Evolutionary conservation across 2,329 filamentous ascomycete species (phyloP).

Genomic region (Ploettnerulaceae sp.): DNA sequence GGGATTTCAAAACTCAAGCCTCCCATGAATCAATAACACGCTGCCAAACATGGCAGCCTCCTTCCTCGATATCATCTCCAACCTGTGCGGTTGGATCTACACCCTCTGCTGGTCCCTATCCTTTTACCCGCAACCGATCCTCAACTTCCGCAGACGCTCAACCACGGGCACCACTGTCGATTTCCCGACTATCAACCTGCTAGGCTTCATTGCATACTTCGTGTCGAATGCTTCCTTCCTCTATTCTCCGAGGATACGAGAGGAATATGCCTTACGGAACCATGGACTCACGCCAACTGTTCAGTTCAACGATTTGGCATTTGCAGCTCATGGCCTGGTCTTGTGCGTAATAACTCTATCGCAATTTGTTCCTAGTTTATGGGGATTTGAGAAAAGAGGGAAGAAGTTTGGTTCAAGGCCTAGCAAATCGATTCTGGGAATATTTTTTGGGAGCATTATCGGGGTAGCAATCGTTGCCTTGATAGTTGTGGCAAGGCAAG

Average conservation of each 20-base stretch:
- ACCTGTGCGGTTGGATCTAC: constrained; percentile 70
- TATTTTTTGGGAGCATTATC: constrained; percentile 64
- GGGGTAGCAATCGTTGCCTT: constrained; percentile 47
- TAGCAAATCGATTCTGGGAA: constrained; percentile 58
- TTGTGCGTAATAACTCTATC: constrained; percentile 69
- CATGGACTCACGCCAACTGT: constrained; percentile 74
- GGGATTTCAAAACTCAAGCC: neutral
- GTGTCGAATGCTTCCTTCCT: constrained; percentile 71
- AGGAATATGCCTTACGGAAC: constrained; percentile 80
- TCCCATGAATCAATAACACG: constrained; percentile 10
- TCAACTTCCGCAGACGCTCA: constrained; percentile 71
- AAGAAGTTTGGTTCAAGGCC: constrained; percentile 49
- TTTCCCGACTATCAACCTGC: constrained; percentile 71
- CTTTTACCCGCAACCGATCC: constrained; percentile 86
- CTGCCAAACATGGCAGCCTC: constrained; percentile 26
- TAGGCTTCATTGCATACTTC: constrained; percentile 71
- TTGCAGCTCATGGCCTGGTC: constrained; percentile 75
- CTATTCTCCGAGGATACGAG: constrained; percentile 70
- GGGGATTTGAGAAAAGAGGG: constrained; percentile 65
- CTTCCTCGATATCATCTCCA: constrained; percentile 48
- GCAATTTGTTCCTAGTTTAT: constrained; percentile 68
- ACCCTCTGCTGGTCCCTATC: constrained; percentile 76
- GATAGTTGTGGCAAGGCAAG: constrained; percentile 38
- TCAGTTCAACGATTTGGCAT: constrained; percentile 82
- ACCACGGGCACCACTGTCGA: constrained; percentile 84